Evolutionary conservation across 1,139 yeast genomes (phyloP).

Genomic region (Nematodospora anomalae): DNA sequence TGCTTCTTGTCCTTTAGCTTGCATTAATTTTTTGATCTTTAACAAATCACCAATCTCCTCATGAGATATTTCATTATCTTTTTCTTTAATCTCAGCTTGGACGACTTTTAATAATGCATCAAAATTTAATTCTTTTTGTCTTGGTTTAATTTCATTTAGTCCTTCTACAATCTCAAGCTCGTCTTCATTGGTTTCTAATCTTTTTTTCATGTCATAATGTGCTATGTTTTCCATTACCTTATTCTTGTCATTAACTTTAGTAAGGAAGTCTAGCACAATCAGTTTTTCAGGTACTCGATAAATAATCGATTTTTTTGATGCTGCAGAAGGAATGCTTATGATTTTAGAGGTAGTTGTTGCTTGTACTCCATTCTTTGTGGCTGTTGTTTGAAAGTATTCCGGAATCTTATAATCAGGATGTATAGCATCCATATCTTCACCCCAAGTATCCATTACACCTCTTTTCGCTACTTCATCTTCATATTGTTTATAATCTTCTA

Average conservation of each 20-base stretch:
- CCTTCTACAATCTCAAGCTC: constrained; percentile 28
- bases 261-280: constrained; percentile 72
- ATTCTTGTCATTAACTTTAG: constrained; percentile 40
- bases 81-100: constrained; percentile 24
- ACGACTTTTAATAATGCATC: constrained; percentile 24
- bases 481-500: constrained; percentile 33
- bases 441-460: constrained; percentile 13
- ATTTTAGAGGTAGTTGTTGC: constrained; percentile 26
- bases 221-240: constrained; percentile 26
- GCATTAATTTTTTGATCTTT: constrained; percentile 60
- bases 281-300: constrained; percentile 73
- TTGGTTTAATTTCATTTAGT: constrained; percentile 21
- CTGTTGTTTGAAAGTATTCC: constrained; percentile 40
- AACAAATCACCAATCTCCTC: constrained; percentile 53
- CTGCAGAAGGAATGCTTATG: constrained; percentile 2
- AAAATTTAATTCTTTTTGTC: constrained; percentile 23
- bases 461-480: constrained; percentile 19
- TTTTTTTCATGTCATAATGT: constrained; percentile 22
- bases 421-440: constrained; percentile 23
- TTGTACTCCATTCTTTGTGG: constrained; percentile 43
- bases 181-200: constrained; percentile 21
- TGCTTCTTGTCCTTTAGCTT: constrained; percentile 67
- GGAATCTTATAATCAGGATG: constrained; percentile 38
- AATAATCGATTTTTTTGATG: constrained; percentile 27
- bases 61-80: constrained; percentile 14